A percentile compares a stretch with the other conserved stretches of the same genome.
Conservation (phyloP, 768 basidiomycete genomes). For the Mycena sanguinolenta region DNA sequence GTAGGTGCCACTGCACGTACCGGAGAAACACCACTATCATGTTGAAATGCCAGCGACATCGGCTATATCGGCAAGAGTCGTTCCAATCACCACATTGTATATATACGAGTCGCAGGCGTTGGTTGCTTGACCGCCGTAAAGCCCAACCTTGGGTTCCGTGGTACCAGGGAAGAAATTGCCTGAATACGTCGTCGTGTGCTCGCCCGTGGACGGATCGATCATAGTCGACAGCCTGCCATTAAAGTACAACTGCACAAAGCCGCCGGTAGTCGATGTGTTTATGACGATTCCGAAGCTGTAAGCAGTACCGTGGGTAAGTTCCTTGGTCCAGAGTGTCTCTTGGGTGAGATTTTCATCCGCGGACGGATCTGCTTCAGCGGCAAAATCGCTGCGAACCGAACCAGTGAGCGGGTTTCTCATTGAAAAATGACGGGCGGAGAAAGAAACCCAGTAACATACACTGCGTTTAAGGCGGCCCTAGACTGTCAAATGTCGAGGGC, state of each 20-base stretch:
- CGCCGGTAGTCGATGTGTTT: background rate
- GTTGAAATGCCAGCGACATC: background rate
- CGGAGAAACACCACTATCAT: too few species aligned
- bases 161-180: background rate
- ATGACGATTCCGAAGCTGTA: background rate
- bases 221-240: background rate
- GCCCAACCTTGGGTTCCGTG: background rate
- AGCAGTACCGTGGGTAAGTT: background rate
- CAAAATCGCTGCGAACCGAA: too few species aligned
- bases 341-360: too few species aligned
- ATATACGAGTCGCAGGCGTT: background rate
- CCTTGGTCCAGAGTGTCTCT: slow-evolving; percentile 3
- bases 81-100: background rate
- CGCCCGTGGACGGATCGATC: background rate
- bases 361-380: too few species aligned
- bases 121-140: background rate
- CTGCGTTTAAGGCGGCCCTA: too few species aligned
- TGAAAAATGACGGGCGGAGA: too few species aligned
- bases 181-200: background rate
- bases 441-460: too few species aligned
- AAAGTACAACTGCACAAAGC: background rate
- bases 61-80: background rate
- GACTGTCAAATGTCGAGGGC: too few species aligned
- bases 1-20: too few species aligned
- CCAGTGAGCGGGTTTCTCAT: too few species aligned